A percentile compares a stretch with the other conserved stretches of the same genome.
Conservation (phyloP, 768 basidiomycete species). For the Favolaschia claudopus region DNA sequence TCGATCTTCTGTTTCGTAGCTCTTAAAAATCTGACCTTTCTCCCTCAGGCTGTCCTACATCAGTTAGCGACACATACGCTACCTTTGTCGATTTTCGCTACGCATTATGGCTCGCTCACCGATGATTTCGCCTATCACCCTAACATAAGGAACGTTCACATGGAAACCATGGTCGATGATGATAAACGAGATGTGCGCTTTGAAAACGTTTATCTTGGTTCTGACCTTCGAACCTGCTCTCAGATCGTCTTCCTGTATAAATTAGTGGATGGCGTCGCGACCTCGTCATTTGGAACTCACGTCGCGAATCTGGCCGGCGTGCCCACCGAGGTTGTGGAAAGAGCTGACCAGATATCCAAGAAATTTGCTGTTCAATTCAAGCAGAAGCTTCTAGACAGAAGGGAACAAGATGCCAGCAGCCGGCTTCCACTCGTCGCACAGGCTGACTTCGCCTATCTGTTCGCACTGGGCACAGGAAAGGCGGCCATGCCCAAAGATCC, state of each 20-base stretch:
- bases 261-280: conserved; percentile 86
- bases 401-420: conserved; percentile 59
- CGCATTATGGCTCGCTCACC: conserved; percentile 95
- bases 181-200: conserved; percentile 81
- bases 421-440: conserved; percentile 82
- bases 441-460: conserved; percentile 89
- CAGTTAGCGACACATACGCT: conserved; percentile 93
- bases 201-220: background rate
- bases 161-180: conserved; percentile 94
- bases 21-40: conserved; percentile 8
- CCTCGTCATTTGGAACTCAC: conserved; percentile 91
- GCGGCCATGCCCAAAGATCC: conserved; percentile 59
- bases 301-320: conserved; percentile 96
- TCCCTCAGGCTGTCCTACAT: conserved; percentile 83
- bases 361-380: conserved; percentile 91
- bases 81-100: conserved; percentile 94
- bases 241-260: conserved; percentile 96
- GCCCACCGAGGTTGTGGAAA: conserved; percentile 80
- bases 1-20: conserved; percentile 25
- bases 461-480: conserved; percentile 65
- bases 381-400: conserved; percentile 72
- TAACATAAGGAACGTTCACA: conserved; percentile 94
- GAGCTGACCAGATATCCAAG: conserved; percentile 87
- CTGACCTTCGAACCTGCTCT: background rate
- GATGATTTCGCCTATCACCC: conserved; percentile 93